phyloP scores from a whole-genome alignment of 495 filamentous ascomycete genomes.

The Talaromyces liani region DNA sequence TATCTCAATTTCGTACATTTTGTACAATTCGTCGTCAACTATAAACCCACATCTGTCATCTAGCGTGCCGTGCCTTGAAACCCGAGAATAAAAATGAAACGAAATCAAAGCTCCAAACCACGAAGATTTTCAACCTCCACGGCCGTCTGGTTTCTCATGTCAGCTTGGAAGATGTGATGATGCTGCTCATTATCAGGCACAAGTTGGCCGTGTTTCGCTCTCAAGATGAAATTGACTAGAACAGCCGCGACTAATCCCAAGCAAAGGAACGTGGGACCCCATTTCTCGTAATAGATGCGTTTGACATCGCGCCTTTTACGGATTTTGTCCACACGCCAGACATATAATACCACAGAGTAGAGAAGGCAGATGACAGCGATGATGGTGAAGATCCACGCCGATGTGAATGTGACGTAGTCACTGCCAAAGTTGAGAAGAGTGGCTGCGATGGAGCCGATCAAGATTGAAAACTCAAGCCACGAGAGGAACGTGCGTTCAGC shows the following conservation, averaged over 20 bases:
- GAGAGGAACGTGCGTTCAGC: slow-evolving; percentile 92
- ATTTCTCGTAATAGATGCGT: slow-evolving; percentile 73
- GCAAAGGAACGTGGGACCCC: slow-evolving; percentile 79
- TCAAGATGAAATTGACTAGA: slow-evolving; percentile 62
- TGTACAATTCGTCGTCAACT: not conserved
- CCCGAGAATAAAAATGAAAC: not conserved
- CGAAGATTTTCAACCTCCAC: not conserved
- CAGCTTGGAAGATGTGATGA: not conserved
- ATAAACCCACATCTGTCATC: not conserved
- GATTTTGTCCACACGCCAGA: slow-evolving; percentile 82
- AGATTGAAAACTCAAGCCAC: slow-evolving; percentile 96
- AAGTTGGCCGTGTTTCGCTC: slow-evolving; percentile 22
- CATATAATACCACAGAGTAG: slow-evolving; percentile 75
- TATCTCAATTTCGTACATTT: not conserved
- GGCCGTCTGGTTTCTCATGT: not conserved
- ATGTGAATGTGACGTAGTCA: slow-evolving; percentile 47
- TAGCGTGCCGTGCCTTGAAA: not conserved
- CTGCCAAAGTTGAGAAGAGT: slow-evolving; percentile 85
- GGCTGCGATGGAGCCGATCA: slow-evolving; percentile 85
- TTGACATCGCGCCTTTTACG: slow-evolving; percentile 69
- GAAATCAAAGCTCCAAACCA: slow-evolving; percentile 3
- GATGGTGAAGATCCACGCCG: slow-evolving; percentile 71
- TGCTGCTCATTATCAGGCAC: not conserved
- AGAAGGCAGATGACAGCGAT: slow-evolving; percentile 65
- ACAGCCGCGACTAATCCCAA: slow-evolving; percentile 63